Percentiles rank a stretch among this genome's conserved stretches.
Evolutionary conservation across 305 asterid genomes (phyloP).

Genomic region (Fraxinus greggii): DNA sequence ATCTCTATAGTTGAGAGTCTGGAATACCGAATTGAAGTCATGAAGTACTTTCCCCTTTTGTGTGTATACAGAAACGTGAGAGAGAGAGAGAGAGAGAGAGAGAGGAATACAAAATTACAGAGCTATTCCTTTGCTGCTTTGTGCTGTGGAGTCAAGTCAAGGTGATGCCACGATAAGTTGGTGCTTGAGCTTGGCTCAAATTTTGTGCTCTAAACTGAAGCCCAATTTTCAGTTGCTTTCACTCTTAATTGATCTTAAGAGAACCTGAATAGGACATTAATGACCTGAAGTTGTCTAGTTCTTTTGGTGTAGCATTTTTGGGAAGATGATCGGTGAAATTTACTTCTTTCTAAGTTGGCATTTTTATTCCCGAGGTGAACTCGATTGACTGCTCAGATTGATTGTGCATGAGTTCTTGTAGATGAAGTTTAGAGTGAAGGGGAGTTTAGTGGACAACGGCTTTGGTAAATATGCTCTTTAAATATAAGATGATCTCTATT

Average conservation of each 20-base stretch:
- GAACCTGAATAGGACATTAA: background rate
- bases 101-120: background rate
- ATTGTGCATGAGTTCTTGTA: background rate
- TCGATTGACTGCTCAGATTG: background rate
- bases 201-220: background rate
- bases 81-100: background rate
- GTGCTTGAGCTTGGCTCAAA: background rate
- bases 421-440: background rate
- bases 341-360: background rate
- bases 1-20: background rate
- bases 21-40: background rate
- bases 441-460: background rate
- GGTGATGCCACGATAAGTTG: background rate
- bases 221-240: background rate
- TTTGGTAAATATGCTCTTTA: background rate
- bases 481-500: too few species aligned
- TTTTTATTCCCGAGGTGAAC: background rate
- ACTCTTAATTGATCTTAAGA: background rate
- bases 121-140: background rate
- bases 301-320: background rate
- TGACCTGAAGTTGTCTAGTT: background rate
- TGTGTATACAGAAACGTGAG: background rate
- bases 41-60: constrained; percentile 1
- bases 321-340: background rate
- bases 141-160: background rate